Percentiles rank a stretch among this genome's conserved stretches.
phyloP scores from a whole-genome alignment of 345 rosid species.

The Trapa incisa region DNA sequence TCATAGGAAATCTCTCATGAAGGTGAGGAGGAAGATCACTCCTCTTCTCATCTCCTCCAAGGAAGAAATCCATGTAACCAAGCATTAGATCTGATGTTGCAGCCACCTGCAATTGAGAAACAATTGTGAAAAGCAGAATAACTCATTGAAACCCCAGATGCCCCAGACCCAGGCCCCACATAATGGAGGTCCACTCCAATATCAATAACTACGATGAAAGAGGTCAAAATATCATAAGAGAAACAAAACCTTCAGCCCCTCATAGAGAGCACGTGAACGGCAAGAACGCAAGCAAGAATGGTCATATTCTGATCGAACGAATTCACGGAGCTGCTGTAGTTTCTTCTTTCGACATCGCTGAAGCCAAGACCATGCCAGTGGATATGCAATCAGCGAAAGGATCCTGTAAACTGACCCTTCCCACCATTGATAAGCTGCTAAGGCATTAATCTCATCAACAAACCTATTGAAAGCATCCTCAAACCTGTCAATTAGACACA shows the following conservation, averaged over 20 bases:
- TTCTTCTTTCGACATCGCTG: constrained; percentile 62
- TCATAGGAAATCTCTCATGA: constrained; percentile 64
- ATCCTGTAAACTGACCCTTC: constrained; percentile 70
- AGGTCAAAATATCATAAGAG: constrained; percentile 1
- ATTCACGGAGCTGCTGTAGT: constrained; percentile 84
- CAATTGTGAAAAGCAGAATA: background rate
- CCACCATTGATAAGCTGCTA: constrained; percentile 97
- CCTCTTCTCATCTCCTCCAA: constrained; percentile 92
- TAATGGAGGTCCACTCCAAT: background rate
- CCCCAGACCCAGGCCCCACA: background rate
- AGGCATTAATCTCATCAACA: constrained; percentile 74
- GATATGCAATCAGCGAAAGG: constrained; percentile 73
- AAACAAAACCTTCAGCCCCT: constrained; percentile 71
- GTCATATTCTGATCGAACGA: constrained; percentile 89
- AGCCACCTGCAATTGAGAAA: constrained; percentile 46
- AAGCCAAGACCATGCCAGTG: constrained; percentile 88
- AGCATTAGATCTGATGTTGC: constrained; percentile 80
- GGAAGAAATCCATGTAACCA: constrained; percentile 78
- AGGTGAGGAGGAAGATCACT: constrained; percentile 73
- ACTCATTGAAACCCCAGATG: background rate
- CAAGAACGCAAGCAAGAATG: constrained; percentile 95
- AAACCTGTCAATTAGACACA: constrained; percentile 29
- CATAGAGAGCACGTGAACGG: constrained; percentile 91
- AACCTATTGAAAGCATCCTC: constrained; percentile 82
- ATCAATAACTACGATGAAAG: background rate